phyloP scores from a whole-genome alignment of 345 rosid species.

The Hibiscus mutabilis region DNA sequence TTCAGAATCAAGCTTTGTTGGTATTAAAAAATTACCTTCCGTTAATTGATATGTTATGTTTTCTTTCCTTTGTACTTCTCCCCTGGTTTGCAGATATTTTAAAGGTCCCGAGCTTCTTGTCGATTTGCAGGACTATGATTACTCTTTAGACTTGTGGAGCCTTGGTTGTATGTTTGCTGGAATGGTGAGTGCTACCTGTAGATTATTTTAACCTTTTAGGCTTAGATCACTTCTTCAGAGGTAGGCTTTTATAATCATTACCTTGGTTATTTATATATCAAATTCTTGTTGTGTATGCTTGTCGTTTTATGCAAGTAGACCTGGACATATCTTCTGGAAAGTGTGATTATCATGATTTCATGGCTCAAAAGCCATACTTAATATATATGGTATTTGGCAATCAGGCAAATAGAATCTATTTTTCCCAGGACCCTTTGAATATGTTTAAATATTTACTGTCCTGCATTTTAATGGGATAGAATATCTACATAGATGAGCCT shows the following conservation, averaged over 20 bases:
- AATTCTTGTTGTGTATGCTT: background rate
- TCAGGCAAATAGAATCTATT: background rate
- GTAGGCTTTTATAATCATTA: constrained; percentile 1
- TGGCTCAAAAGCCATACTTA: background rate
- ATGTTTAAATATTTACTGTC: background rate
- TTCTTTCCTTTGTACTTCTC: background rate
- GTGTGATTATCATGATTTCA: background rate
- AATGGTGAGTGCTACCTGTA: constrained; percentile 48
- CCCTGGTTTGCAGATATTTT: constrained; percentile 55
- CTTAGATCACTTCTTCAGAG: background rate
- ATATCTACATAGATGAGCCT: constrained; percentile 10
- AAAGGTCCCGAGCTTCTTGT: constrained; percentile 99
- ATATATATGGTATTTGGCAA: background rate
- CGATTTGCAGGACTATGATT: constrained; percentile 95
- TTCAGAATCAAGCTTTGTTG: background rate
- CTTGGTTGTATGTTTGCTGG: constrained; percentile 99
- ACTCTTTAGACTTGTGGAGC: constrained; percentile 96
- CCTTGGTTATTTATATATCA: background rate
- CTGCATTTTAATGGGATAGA: constrained; percentile 7
- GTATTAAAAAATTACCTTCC: background rate
- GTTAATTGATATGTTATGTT: background rate
- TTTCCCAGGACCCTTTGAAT: background rate
- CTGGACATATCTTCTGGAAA: background rate
- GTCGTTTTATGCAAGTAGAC: constrained; percentile 19
- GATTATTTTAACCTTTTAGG: constrained; percentile 2